A percentile compares a stretch with the other conserved stretches of the same genome.
Evolutionary conservation across 495 filamentous ascomycete genomes (phyloP).

Genomic region (Penicillium dipodomyicola): DNA sequence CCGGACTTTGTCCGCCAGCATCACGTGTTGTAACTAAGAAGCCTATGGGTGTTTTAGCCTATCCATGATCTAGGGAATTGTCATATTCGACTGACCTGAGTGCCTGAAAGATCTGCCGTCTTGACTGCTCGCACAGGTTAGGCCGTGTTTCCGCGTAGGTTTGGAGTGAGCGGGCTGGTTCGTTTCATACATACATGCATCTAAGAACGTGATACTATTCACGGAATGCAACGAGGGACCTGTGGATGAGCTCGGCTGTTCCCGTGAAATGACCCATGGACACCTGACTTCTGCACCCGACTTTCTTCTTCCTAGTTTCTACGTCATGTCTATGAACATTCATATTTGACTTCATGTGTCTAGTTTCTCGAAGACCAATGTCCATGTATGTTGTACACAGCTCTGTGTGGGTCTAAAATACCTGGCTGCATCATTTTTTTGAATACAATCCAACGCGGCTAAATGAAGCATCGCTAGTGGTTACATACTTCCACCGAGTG

Average conservation of each 20-base stretch:
- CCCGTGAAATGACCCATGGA: conserved; percentile 13
- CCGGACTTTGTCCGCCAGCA: too few species aligned
- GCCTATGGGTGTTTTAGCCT: too few species aligned
- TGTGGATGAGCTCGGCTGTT: conserved; percentile 7
- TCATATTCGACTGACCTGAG: too few species aligned
- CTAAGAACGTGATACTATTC: background rate
- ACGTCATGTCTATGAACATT: background rate
- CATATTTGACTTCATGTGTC: background rate
- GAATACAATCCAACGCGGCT: background rate
- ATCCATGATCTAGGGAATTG: too few species aligned
- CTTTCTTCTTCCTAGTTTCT: background rate
- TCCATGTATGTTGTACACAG: background rate
- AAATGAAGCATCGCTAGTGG: background rate
- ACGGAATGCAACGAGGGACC: background rate
- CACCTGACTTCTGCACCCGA: background rate
- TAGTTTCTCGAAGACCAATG: background rate
- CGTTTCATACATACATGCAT: too few species aligned
- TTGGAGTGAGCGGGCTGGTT: too few species aligned
- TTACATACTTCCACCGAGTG: background rate
- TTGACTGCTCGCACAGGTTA: too few species aligned
- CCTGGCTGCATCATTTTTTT: background rate
- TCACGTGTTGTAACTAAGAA: too few species aligned
- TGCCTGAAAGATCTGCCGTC: too few species aligned
- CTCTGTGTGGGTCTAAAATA: background rate
- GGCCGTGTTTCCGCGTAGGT: too few species aligned